Evolutionary conservation across 1,284 basidiomycete genomes (phyloP).

Genomic region (Waitea zeae): DNA sequence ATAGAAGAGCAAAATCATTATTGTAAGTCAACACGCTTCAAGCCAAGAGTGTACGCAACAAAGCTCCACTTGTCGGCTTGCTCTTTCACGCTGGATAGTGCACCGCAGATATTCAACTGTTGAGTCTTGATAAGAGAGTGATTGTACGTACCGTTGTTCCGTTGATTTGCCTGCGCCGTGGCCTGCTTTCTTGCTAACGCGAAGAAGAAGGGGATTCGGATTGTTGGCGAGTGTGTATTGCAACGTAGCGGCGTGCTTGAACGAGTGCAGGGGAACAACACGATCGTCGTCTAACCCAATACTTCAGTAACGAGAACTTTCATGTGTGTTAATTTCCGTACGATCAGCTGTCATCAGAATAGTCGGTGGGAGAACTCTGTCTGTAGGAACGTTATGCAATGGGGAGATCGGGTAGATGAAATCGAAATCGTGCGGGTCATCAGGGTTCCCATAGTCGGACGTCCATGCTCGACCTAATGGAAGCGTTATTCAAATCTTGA

Average conservation of each 20-base stretch:
- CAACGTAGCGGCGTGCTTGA: constrained; percentile 61
- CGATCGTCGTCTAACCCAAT: constrained; percentile 53
- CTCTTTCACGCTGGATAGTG: constrained; percentile 43
- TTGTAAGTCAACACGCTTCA: too few relatives aligned
- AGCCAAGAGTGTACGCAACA: constrained; percentile 45
- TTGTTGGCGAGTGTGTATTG: constrained; percentile 49
- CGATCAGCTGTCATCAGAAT: constrained; percentile 66
- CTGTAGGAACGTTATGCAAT: constrained; percentile 50
- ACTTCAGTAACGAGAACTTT: background rate
- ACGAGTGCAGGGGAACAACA: constrained; percentile 68
- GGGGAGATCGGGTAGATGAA: constrained; percentile 69
- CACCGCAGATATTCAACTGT: background rate
- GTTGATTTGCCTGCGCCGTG: constrained; percentile 72
- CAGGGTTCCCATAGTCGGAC: constrained; percentile 70
- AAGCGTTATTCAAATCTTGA: too few relatives aligned
- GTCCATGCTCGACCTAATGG: constrained; percentile 60
- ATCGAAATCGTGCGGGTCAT: constrained; percentile 61
- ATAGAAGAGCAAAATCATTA: background rate
- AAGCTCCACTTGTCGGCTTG: constrained; percentile 65
- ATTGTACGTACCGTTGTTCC: constrained; percentile 35
- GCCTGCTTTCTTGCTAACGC: constrained; percentile 66
- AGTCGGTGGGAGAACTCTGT: constrained; percentile 45
- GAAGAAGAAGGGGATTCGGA: constrained; percentile 50
- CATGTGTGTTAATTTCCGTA: constrained; percentile 18
- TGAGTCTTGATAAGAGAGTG: background rate